Evolutionary conservation across 1,139 yeast species (phyloP), one percentile per base, ranked within the genome.

Genomic region (Hemisphaericaspora xylofermentans): DNA sequence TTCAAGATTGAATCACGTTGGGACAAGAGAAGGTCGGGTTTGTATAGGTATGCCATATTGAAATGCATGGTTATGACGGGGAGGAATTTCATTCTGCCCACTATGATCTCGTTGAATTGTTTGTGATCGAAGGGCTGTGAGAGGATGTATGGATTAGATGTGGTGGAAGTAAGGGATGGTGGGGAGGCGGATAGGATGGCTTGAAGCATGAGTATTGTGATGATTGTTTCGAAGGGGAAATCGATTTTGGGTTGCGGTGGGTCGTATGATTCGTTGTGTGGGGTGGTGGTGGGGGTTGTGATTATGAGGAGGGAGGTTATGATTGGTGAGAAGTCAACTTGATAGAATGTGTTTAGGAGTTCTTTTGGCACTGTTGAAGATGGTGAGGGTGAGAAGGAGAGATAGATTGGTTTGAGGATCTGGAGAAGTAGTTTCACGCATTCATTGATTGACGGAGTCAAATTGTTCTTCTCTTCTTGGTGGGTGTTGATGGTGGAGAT

Each of bases 1-100:
- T 61, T 62, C 41, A 70, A 57, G 36, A 71, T 66, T 2, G 74
- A 67, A n/a, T 59, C 53, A 45, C 55, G n/a, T n/a, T n/a, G n/a
- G n/a, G n/a, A n/a, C n/a, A n/a, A n/a, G n/a, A n/a, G n/a, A n/a
- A n/a, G n/a, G n/a, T n/a, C n/a, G n/a, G n/a, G n/a, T n/a, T n/a
- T n/a, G n/a, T n/a, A n/a, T n/a, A n/a, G n/a, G n/a, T n/a, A n/a
- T n/a, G n/a, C n/a, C n/a, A n/a, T n/a, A 42, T 63, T 63, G 47
- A 61, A 64, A 36, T 61, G 58, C 42, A 60, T 57, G 3, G 61
- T 57, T 19, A 64, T 50, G 10, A 62, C 48, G 0, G 70, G 66
- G 4, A 61, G 35, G 5, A 62, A 39, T 28, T 58, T 51, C 44
- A 53, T n/a, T n/a, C n/a, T n/a, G n/a, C n/a, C n/a, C n/a, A n/a